These are phyloP conservation scores for Sphagnum contortum DNA, from an alignment of 225 moss, liverwort and hornwort genomes.

Conservation along the genomic window DNA sequence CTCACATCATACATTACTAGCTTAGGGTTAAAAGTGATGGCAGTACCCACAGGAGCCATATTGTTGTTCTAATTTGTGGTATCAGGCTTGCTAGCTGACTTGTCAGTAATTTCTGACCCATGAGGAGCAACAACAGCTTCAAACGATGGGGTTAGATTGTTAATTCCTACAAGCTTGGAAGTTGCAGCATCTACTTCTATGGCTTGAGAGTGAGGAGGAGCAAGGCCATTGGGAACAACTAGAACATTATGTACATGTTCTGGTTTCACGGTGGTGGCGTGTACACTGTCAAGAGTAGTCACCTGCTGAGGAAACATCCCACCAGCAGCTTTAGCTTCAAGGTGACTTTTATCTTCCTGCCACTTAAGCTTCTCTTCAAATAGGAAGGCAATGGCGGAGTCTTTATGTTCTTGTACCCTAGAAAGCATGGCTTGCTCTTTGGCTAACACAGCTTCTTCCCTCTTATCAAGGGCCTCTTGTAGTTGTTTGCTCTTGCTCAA, in stretches of 20 bases:
- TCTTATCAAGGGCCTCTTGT: constrained; percentile 60
- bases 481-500: constrained; percentile 66
- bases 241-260: constrained; percentile 47
- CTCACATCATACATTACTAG: constrained; percentile 85
- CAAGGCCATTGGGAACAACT: constrained; percentile 45
- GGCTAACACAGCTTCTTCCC: constrained; percentile 84
- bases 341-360: constrained; percentile 89
- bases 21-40: constrained; percentile 52
- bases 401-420: constrained; percentile 98
- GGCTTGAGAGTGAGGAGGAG: constrained; percentile 50
- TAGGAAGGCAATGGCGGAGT: constrained; percentile 91
- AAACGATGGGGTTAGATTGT: constrained; percentile 13
- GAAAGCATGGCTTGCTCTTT: constrained; percentile 97
- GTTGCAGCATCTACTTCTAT: constrained; percentile 86
- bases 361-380: constrained; percentile 99
- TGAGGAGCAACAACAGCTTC: constrained; percentile 36
- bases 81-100: constrained; percentile 26
- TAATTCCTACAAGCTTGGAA: constrained; percentile 49
- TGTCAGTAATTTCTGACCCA: constrained; percentile 70
- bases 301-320: constrained; percentile 47
- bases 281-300: constrained; percentile 32
- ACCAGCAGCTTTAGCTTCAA: constrained; percentile 80
- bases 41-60: constrained; percentile 21
- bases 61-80: no score
- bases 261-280: constrained; percentile 43